Percentiles rank a stretch among this genome's conserved stretches.
Evolutionary conservation across 139 green algal genomes (phyloP).

Genomic region (Chlamydomonas incerta): DNA sequence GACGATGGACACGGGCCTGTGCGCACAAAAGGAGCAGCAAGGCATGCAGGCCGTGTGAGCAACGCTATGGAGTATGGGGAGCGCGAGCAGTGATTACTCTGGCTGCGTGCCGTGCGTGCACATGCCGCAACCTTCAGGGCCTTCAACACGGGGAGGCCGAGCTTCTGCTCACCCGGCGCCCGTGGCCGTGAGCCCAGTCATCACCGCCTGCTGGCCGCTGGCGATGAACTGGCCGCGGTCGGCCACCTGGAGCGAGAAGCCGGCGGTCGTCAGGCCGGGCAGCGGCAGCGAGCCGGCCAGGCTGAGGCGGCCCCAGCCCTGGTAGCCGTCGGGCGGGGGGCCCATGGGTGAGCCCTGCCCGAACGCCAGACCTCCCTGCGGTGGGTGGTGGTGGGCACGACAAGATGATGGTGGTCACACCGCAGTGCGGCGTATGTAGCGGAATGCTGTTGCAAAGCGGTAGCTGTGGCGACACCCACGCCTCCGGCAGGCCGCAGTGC

Average conservation of each 20-base stretch:
- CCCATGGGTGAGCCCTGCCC: slow-evolving; percentile 72
- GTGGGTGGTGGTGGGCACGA: background rate
- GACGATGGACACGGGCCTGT: slow-evolving; percentile 67
- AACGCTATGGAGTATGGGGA: too few species aligned
- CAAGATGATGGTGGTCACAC: too few species aligned
- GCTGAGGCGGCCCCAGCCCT: slow-evolving; percentile 83
- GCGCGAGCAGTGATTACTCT: too few species aligned
- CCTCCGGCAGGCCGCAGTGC: too few species aligned
- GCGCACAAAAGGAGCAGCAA: too few species aligned
- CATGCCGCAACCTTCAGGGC: too few species aligned
- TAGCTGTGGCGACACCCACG: too few species aligned
- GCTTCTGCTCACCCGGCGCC: slow-evolving; percentile 54
- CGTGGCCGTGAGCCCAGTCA: slow-evolving; percentile 54
- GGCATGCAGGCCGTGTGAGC: too few species aligned
- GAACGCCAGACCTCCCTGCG: background rate
- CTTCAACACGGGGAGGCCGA: too few species aligned
- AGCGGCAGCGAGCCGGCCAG: slow-evolving; percentile 68
- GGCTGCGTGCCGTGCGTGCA: too few species aligned
- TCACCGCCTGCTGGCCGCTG: background rate
- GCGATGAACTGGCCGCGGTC: slow-evolving; percentile 1
- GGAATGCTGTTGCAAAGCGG: too few species aligned
- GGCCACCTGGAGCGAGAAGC: slow-evolving; percentile 13
- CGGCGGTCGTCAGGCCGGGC: slow-evolving; percentile 27
- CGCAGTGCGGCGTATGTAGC: too few species aligned
- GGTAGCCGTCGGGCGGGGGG: slow-evolving; percentile 69